phyloP scores from a whole-genome alignment of 306 rosid genomes.

The Oxytropis ochrocephala region DNA sequence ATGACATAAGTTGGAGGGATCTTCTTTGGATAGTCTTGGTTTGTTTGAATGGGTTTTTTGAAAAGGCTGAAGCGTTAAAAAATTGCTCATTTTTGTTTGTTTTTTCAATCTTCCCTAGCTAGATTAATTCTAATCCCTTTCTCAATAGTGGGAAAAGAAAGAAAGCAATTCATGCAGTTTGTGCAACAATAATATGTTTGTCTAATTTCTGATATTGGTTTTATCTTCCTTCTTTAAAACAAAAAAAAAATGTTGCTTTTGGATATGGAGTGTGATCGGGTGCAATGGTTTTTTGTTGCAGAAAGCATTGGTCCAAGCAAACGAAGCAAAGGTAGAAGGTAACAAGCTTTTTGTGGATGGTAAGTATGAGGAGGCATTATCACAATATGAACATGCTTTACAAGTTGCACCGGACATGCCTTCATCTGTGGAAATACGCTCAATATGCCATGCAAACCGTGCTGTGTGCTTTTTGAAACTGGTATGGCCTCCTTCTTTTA shows the following conservation, averaged over 20 bases:
- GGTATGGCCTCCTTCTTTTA: constrained; percentile 34
- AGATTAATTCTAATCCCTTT: not conserved
- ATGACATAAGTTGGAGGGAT: not conserved
- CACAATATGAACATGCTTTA: constrained; percentile 57
- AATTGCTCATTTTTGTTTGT: not conserved
- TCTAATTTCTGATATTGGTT: not conserved
- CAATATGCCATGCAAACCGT: constrained; percentile 68
- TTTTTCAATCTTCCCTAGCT: not conserved
- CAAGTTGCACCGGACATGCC: constrained; percentile 58
- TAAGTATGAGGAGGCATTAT: constrained; percentile 70
- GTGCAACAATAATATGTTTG: not conserved
- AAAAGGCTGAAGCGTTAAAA: not conserved
- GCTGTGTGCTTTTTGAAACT: constrained; percentile 63
- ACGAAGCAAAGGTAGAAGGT: constrained; percentile 71
- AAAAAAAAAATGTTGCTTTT: not conserved
- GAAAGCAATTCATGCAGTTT: not conserved
- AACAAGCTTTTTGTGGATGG: constrained; percentile 60
- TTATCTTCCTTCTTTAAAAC: not conserved
- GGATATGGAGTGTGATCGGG: not conserved
- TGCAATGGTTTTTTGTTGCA: constrained; percentile 19
- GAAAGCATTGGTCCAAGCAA: constrained; percentile 71
- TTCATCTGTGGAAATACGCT: constrained; percentile 57
- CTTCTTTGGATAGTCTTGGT: not conserved
- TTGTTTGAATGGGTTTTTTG: not conserved
- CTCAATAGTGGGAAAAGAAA: not conserved